These are phyloP conservation scores for Fonsecaea pedrosoi DNA, from an alignment of 2,329 filamentous ascomycete species.

Conservation along the genomic window DNA sequence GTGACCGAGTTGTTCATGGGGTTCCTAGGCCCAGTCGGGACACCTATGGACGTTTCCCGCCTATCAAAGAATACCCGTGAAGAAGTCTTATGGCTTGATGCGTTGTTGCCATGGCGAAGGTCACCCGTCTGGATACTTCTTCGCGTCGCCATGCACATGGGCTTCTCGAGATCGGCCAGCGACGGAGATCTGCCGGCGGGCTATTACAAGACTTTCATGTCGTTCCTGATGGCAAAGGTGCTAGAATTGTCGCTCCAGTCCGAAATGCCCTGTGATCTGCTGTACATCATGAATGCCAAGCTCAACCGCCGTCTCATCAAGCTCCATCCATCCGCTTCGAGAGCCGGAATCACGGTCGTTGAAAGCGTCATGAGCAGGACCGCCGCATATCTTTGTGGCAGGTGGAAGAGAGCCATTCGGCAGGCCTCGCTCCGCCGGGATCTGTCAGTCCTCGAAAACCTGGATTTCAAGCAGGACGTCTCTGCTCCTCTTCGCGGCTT, in stretches of 20 bases:
- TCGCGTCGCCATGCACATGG: conserved; percentile 58
- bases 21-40: conserved; percentile 52
- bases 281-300: conserved; percentile 55
- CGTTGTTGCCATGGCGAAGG: conserved; percentile 55
- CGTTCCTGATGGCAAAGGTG: conserved; percentile 53
- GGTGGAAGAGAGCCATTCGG: no score
- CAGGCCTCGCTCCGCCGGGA: no score
- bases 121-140: conserved; percentile 64
- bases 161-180: conserved; percentile 26
- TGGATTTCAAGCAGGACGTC: no score
- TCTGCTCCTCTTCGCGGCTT: no score
- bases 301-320: conserved; percentile 53
- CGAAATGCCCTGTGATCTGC: conserved; percentile 40
- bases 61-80: conserved; percentile 62
- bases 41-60: conserved; percentile 34
- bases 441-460: no score
- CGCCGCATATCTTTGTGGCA: no score
- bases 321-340: conserved; percentile 39
- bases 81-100: conserved; percentile 56
- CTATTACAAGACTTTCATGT: conserved; percentile 61
- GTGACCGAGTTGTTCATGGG: conserved; percentile 58
- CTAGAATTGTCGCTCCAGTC: conserved; percentile 41
- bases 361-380: conserved; percentile 2
- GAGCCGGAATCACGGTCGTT: neutral
- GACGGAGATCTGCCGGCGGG: no score